Percentiles rank a stretch among this genome's conserved stretches.
phyloP scores from a whole-genome alignment of 768 basidiomycete species.

The Rhizopogon vesiculosus region DNA sequence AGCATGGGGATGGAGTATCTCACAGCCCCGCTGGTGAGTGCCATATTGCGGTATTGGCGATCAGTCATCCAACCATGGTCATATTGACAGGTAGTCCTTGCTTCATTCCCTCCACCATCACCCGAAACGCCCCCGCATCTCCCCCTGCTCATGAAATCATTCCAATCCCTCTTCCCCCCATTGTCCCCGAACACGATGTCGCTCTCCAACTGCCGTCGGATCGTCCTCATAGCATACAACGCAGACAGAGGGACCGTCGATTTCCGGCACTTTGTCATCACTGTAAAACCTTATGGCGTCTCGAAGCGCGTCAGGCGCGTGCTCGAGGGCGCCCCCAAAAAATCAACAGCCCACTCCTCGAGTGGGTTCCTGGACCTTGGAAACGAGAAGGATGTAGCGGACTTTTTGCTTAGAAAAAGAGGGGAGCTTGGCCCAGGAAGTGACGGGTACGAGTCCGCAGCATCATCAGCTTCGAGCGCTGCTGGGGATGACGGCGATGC shows the following conservation, averaged over 20 bases:
- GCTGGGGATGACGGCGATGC: slow-evolving; percentile 82
- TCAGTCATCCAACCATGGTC: neutral
- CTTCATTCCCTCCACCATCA: slow-evolving; percentile 74
- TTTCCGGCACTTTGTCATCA: slow-evolving; percentile 92
- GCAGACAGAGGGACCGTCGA: slow-evolving; percentile 82
- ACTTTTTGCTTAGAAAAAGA: slow-evolving; percentile 77
- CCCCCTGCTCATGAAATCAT: slow-evolving; percentile 89
- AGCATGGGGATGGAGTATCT: slow-evolving; percentile 87
- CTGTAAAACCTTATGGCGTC: slow-evolving; percentile 91
- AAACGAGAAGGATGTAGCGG: slow-evolving; percentile 91
- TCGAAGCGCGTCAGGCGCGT: slow-evolving; percentile 87
- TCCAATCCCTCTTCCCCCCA: slow-evolving; percentile 94
- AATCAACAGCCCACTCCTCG: slow-evolving; percentile 17
- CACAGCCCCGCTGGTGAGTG: slow-evolving; percentile 80
- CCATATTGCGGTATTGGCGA: slow-evolving; percentile 4
- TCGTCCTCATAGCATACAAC: slow-evolving; percentile 92
- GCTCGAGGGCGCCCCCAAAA: slow-evolving; percentile 55
- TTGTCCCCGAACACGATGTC: slow-evolving; percentile 77
- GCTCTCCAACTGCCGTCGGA: slow-evolving; percentile 86
- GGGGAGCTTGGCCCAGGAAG: slow-evolving; percentile 55
- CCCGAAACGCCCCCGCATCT: slow-evolving; percentile 79
- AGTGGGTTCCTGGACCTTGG: slow-evolving; percentile 69
- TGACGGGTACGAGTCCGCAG: slow-evolving; percentile 70
- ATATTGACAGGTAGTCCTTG: slow-evolving; percentile 75
- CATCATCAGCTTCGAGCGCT: slow-evolving; percentile 75